Conservation (phyloP, 768 basidiomycete species). For the Termitomyces sp. region DNA sequence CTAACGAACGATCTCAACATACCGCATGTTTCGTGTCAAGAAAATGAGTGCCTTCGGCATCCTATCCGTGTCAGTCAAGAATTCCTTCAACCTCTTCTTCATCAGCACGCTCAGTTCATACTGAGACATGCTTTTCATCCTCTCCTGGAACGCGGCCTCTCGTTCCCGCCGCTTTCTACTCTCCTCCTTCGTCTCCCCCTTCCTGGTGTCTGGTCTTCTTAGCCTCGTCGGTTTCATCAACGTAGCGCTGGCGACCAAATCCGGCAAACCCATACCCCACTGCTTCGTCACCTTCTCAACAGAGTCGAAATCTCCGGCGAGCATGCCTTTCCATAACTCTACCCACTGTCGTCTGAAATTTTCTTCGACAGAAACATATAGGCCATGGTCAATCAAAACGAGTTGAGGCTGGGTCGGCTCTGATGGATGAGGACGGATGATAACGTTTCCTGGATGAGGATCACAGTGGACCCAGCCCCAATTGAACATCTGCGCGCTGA, state of each 20-base stretch:
- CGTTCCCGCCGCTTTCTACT: constrained; percentile 14
- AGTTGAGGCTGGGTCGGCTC: constrained; percentile 52
- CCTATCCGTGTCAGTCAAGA: constrained; percentile 70
- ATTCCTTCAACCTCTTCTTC: constrained; percentile 65
- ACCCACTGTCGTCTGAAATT: constrained; percentile 77
- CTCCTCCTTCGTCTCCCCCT: constrained; percentile 24
- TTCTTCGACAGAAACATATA: constrained; percentile 75
- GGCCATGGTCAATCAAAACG: constrained; percentile 89
- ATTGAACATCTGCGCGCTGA: constrained; percentile 86
- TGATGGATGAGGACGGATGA: constrained; percentile 59
- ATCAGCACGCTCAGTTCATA: constrained; percentile 69
- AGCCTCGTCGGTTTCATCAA: constrained; percentile 60
- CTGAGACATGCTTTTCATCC: constrained; percentile 44
- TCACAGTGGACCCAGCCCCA: constrained; percentile 92
- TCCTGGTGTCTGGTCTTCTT: constrained; percentile 24
- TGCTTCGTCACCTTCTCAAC: constrained; percentile 49
- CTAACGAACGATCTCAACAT: constrained; percentile 7
- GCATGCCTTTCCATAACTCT: constrained; percentile 67
- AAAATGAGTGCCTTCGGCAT: constrained; percentile 80
- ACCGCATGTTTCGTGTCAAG: constrained; percentile 76
- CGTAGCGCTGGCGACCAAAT: constrained; percentile 72
- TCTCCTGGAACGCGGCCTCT: constrained; percentile 22
- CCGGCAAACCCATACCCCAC: constrained; percentile 74
- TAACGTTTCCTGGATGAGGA: constrained; percentile 77
- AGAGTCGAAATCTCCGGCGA: constrained; percentile 52